Evolutionary conservation across 345 rosid species (phyloP).

Genomic region (Clarkia xantiana): DNA sequence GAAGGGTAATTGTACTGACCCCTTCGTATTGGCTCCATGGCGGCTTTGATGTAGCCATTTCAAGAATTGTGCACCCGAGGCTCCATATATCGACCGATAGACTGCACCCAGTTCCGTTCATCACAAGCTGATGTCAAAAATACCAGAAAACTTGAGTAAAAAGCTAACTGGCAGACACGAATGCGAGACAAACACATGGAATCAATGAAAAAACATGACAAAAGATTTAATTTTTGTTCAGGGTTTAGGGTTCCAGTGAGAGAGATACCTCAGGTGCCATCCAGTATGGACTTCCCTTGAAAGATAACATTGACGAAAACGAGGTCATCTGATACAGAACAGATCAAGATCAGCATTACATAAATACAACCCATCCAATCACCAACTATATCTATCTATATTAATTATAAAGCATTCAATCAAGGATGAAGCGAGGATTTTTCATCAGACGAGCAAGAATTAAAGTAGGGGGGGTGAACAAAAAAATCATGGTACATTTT

Average conservation of each 20-base stretch:
- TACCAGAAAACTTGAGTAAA: constrained; percentile 4
- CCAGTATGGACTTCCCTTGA: constrained; percentile 99
- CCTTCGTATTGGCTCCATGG: constrained; percentile 97
- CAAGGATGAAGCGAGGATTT: no score
- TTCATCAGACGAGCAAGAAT: no score
- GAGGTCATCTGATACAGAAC: constrained; percentile 44
- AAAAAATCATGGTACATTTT: no score
- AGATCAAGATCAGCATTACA: no score
- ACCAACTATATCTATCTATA: no score
- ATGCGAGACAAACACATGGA: not conserved
- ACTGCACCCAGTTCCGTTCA: constrained; percentile 79
- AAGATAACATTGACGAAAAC: constrained; percentile 78
- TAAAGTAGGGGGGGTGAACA: no score
- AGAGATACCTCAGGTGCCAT: constrained; percentile 94
- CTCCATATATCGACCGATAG: constrained; percentile 92
- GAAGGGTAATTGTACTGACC: constrained; percentile 26
- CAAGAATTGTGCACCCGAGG: constrained; percentile 93
- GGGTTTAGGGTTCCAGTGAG: not conserved
- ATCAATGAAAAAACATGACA: not conserved
- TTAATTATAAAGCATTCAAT: no score
- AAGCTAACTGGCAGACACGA: no score
- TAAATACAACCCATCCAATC: no score
- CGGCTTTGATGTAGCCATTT: constrained; percentile 94
- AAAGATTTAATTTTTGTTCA: no score
- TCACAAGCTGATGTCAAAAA: constrained; percentile 50